Evolutionary conservation across 768 basidiomycete genomes (phyloP), one percentile per base, ranked within the genome.

Genomic region (Tubosaeta sp.): DNA sequence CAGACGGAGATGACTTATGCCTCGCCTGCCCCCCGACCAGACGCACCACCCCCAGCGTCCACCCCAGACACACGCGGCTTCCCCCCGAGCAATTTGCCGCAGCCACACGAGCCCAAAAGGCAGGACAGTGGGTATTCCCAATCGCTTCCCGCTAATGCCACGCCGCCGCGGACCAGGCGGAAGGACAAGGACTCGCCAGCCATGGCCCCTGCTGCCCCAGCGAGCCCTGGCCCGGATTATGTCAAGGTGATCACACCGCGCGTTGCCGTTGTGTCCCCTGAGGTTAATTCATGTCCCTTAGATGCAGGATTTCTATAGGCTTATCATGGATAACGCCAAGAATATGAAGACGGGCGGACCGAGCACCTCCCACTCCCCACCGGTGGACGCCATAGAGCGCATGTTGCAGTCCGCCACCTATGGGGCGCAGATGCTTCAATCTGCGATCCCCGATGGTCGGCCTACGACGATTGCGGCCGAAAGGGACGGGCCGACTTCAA

Each of bases 231-330:
- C 10, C 59, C 77, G 16, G 76, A 78, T 58, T 78, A 76, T 57
- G 48, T 56, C 37, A 78, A 77, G 72, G 77, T 72, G 58, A 57
- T 59, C 48, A 38, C 33, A 41, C 42, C 22, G 26, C 38, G 33
- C 39, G 48, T 32, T 50, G 47, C 44, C 26, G 6, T 22, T 22
- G 52, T 59, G 22, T 47, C 6, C 53, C 22, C 52, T 46, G 48
- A 62, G 47, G 35, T 22, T 22, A 22, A 17, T 52, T 43, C 43
- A 45, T 50, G 52, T 51, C 31, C 53, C 51, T 35, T 51, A 78
- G 76, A 65, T 78, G 51, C 57, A 70, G 50, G 76, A 78, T 17
- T 77, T 75, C 25, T 78, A 78, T 61, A 66, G 70, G 39, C 51
- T 72, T 42, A 69, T 78, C 55, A 64, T 78, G 55, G 73, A 78